A percentile compares a stretch with the other conserved stretches of the same genome.
These are phyloP conservation scores for Hymenoscyphus albidus DNA, from an alignment of 2,329 filamentous ascomycete species.

Conservation along the genomic window DNA sequence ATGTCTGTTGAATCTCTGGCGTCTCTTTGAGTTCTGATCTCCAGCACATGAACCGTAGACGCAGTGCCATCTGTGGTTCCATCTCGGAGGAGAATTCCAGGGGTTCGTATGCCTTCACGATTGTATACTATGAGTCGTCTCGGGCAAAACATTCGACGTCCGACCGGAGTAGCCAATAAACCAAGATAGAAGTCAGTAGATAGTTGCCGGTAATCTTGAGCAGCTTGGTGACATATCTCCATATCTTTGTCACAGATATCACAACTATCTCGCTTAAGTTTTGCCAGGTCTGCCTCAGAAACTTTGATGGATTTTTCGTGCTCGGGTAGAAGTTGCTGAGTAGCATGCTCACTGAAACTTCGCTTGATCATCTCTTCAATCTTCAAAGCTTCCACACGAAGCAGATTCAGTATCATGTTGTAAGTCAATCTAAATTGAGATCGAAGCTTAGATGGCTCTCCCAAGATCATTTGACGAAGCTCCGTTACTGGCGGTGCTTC, in stretches of 20 bases:
- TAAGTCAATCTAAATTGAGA: constrained; percentile 97
- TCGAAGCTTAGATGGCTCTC: constrained; percentile 88
- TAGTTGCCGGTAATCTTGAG: constrained; percentile 74
- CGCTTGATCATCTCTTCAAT: constrained; percentile 99
- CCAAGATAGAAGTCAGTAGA: constrained; percentile 76
- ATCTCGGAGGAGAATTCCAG: constrained; percentile 75
- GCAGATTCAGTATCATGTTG: constrained; percentile 97
- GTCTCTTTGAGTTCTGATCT: constrained; percentile 65
- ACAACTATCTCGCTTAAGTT: constrained; percentile 83
- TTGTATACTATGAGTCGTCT: constrained; percentile 81
- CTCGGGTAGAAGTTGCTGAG: constrained; percentile 87
- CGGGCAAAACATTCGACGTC: constrained; percentile 71
- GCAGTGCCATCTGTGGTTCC: constrained; percentile 61
- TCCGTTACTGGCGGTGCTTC: constrained; percentile 84
- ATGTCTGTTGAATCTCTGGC: constrained; percentile 78
- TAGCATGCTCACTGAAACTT: constrained; percentile 97
- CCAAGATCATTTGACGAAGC: constrained; percentile 89
- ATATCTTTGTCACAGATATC: constrained; percentile 76
- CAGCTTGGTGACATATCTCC: constrained; percentile 74
- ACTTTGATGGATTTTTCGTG: constrained; percentile 92
- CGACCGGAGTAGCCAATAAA: constrained; percentile 74
- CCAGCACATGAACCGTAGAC: constrained; percentile 72
- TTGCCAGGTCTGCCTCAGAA: constrained; percentile 86
- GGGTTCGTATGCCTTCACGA: constrained; percentile 76
- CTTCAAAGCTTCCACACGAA: constrained; percentile 93